phyloP scores from a whole-genome alignment of 495 filamentous ascomycete species.

The Durotheca rogersii region DNA sequence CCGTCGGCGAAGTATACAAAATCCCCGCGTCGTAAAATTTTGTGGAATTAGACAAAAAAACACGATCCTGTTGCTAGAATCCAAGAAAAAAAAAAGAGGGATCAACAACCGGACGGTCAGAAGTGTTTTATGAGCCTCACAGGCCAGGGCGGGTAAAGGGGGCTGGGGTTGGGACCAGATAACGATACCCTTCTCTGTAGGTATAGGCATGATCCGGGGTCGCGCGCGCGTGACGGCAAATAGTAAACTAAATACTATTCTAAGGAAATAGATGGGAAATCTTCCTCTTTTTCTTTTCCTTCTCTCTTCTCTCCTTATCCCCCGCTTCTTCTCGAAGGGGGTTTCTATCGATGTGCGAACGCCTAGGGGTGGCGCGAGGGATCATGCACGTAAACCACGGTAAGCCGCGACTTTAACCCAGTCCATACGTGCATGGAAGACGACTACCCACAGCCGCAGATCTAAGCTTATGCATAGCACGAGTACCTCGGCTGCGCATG shows the following conservation, averaged over 20 bases:
- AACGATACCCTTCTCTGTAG: conserved; percentile 34
- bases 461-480: no score
- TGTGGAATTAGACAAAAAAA: conserved; percentile 11
- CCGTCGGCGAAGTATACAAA: conserved; percentile 6
- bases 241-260: conserved; percentile 27
- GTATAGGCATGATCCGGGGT: conserved; percentile 31
- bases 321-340: no score
- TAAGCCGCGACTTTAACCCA: no score
- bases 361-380: no score
- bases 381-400: no score
- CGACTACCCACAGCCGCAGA: no score
- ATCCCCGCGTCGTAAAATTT: conserved; percentile 6
- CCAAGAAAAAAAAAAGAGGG: neutral
- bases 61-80: conserved; percentile 4
- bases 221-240: conserved; percentile 28
- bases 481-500: no score
- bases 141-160: conserved; percentile 11
- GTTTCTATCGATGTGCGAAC: neutral
- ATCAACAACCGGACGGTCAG: conserved; percentile 7
- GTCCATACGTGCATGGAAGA: no score
- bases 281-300: neutral
- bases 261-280: no score
- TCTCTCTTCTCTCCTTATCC: no score
- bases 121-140: conserved; percentile 8
- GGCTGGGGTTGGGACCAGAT: conserved; percentile 25